Evolutionary conservation across 2,329 filamentous ascomycete genomes (phyloP).

Genomic region (Colletotrichum gigasporum): DNA sequence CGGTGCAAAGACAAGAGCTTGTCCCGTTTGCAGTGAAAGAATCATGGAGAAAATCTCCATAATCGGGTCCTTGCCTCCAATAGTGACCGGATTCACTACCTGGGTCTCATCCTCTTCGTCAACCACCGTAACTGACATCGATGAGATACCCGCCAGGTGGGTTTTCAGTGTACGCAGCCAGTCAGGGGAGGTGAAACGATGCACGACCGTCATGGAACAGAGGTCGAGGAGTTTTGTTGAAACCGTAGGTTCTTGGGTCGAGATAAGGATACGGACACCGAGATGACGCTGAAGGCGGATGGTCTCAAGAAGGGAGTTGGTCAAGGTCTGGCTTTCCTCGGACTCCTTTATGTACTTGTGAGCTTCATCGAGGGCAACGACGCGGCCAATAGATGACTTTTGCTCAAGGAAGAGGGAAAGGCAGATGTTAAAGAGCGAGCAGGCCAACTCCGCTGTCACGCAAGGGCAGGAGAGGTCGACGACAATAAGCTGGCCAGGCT

Average conservation of each 20-base stretch:
- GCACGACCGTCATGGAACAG: constrained; percentile 76
- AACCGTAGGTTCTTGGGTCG: constrained; percentile 81
- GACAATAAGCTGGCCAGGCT: constrained; percentile 67
- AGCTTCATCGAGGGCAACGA: constrained; percentile 79
- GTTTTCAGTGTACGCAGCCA: constrained; percentile 40
- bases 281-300: constrained; percentile 79
- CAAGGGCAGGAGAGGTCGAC: constrained; percentile 80
- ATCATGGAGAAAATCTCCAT: constrained; percentile 52
- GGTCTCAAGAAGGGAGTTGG: constrained; percentile 66
- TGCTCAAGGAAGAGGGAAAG: constrained; percentile 72
- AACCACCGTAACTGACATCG: neutral
- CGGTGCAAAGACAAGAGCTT: constrained; percentile 58
- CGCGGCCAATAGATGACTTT: constrained; percentile 56
- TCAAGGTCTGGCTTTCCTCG: constrained; percentile 65
- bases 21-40: constrained; percentile 52
- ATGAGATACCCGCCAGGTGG: constrained; percentile 42
- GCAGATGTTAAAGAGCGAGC: constrained; percentile 77
- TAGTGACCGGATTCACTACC: constrained; percentile 13
- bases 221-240: constrained; percentile 75
- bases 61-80: constrained; percentile 34
- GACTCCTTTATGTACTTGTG: constrained; percentile 78
- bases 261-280: constrained; percentile 73
- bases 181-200: constrained; percentile 67
- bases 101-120: neutral
- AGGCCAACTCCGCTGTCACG: constrained; percentile 72